Percentiles rank a stretch among this genome's conserved stretches.
phyloP scores from a whole-genome alignment of 345 rosid genomes.

The Brassica cretica region DNA sequence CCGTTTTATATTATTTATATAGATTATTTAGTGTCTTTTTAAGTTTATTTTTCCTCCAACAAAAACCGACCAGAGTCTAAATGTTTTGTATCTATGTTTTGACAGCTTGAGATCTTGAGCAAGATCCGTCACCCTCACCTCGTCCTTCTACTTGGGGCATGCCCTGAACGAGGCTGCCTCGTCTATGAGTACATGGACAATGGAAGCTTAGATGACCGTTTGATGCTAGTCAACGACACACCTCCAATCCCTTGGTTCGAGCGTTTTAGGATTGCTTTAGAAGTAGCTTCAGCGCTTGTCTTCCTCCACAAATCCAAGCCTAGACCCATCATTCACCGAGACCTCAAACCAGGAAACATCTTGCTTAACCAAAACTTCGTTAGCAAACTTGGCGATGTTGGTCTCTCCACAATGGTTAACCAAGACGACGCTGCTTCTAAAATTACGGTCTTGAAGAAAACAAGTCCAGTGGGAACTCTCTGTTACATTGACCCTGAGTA shows the following conservation, averaged over 20 bases:
- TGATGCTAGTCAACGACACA: neutral
- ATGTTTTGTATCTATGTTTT: conserved; percentile 18
- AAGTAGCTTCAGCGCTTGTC: neutral
- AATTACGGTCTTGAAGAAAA: conserved; percentile 47
- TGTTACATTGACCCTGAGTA: conserved; percentile 94
- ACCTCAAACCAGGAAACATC: conserved; percentile 47
- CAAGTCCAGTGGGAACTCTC: conserved; percentile 78
- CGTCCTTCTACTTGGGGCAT: neutral
- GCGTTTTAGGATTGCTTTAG: neutral
- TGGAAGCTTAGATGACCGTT: neutral
- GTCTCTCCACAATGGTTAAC: conserved; percentile 63
- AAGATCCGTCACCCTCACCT: conserved; percentile 49
- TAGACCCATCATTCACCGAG: neutral
- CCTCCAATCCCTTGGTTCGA: neutral
- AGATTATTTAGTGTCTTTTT: too few relatives aligned
- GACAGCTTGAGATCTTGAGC: conserved; percentile 81
- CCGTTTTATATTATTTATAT: too few relatives aligned
- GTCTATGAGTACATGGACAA: neutral
- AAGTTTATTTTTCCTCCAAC: neutral
- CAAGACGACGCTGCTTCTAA: conserved; percentile 46
- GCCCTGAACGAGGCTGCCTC: neutral
- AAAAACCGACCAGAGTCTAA: neutral
- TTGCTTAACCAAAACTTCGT: conserved; percentile 71
- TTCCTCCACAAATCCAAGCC: neutral
- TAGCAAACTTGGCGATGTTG: conserved; percentile 92